These are phyloP conservation scores for Microdochium trichocladiopsis DNA, from an alignment of 2,329 filamentous ascomycete genomes.

Conservation along the genomic window DNA sequence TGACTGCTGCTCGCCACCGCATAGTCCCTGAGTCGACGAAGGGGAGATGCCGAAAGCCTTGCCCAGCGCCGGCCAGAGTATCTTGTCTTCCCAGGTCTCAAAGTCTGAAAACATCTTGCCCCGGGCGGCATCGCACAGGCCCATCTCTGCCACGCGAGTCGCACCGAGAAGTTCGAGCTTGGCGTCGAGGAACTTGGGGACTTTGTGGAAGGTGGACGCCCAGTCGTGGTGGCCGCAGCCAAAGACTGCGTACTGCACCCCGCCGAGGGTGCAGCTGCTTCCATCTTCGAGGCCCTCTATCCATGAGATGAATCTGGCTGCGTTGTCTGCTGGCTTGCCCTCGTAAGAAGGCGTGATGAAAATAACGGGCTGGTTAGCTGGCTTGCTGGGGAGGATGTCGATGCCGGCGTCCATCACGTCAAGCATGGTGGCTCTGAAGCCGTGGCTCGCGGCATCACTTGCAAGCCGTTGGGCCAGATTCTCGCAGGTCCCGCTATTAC, in stretches of 20 bases:
- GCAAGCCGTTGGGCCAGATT: conserved; percentile 58
- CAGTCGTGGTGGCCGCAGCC: conserved; percentile 52
- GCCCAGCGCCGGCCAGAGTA: conserved; percentile 42
- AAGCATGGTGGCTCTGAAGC: conserved; percentile 47
- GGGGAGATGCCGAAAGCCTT: too few species aligned
- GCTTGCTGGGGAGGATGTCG: conserved; percentile 40
- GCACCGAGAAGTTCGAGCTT: conserved; percentile 39
- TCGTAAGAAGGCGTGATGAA: conserved; percentile 69
- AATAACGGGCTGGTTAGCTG: conserved; percentile 50
- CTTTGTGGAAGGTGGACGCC: conserved; percentile 45
- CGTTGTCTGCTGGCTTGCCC: conserved; percentile 67
- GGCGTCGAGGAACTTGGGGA: conserved; percentile 46
- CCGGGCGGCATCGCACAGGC: conserved; percentile 42
- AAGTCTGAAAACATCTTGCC: conserved; percentile 50
- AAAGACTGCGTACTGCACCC: conserved; percentile 60
- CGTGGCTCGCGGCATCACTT: conserved; percentile 48
- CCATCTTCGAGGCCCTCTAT: conserved; percentile 41
- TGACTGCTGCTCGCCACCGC: too few species aligned
- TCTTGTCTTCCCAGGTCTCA: conserved; percentile 47
- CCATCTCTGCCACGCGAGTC: conserved; percentile 35
- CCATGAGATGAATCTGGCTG: conserved; percentile 61
- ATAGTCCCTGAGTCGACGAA: too few species aligned
- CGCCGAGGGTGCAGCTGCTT: conserved; percentile 33
- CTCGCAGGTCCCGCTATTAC: conserved; percentile 70
- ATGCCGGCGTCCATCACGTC: conserved; percentile 55